Conservation (phyloP, 2,329 filamentous ascomycete genomes). For the Aspergillus sergii region DNA sequence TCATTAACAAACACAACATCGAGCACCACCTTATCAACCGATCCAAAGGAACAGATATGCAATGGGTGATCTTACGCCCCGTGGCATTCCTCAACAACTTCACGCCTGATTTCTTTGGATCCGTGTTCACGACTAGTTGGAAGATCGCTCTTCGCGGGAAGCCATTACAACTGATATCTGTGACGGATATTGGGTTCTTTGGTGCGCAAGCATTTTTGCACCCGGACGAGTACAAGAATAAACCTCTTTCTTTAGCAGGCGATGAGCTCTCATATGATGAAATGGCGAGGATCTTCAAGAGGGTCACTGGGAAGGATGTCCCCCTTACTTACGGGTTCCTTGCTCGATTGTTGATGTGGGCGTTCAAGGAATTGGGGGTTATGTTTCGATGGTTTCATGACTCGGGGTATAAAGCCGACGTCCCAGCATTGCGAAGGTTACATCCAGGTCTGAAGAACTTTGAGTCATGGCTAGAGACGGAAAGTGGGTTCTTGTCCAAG, state of each 20-base stretch:
- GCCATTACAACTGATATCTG: conserved; percentile 46
- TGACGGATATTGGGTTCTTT: conserved; percentile 55
- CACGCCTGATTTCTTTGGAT: conserved; percentile 49
- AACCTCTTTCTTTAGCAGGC: conserved; percentile 49
- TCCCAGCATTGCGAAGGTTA: conserved; percentile 44
- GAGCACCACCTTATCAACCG: conserved; percentile 62
- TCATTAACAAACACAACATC: conserved; percentile 63
- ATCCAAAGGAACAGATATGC: conserved; percentile 49
- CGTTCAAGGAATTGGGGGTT: conserved; percentile 46
- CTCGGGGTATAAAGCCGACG: conserved; percentile 52
- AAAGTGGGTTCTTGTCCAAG: conserved; percentile 44
- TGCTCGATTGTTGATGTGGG: conserved; percentile 42
- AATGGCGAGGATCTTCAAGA: conserved; percentile 49
- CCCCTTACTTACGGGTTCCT: conserved; percentile 47
- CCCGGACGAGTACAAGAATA: conserved; percentile 44
- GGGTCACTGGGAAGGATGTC: conserved; percentile 47
- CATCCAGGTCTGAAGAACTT: conserved; percentile 53
- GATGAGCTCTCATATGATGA: conserved; percentile 54
- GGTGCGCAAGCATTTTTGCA: conserved; percentile 53
- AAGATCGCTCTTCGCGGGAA: conserved; percentile 45
- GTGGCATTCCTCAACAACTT: conserved; percentile 65
- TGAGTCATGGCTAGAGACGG: conserved; percentile 51
- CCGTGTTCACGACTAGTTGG: conserved; percentile 50
- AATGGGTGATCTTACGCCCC: conserved; percentile 64
- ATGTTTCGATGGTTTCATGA: conserved; percentile 58